Conservation (phyloP, 2,329 filamentous ascomycete genomes). For the Claviceps sp. region DNA sequence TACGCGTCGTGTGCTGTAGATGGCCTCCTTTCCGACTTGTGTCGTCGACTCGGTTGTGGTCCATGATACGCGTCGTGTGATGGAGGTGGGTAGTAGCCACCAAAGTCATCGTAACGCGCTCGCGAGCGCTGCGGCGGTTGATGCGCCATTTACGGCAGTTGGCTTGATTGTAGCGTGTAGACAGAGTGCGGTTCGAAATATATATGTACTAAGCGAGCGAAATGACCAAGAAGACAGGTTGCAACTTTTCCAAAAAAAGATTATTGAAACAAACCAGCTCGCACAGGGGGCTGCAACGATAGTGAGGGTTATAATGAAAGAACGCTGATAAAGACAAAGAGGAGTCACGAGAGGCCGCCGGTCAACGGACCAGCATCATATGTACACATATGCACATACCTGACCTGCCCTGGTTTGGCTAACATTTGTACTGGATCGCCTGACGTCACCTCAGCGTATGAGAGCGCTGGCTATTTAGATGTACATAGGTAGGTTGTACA, state of each 20-base stretch:
- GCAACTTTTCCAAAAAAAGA: neutral
- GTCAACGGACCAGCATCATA: no score
- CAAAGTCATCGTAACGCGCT: conserved; percentile 13
- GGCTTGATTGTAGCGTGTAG: neutral
- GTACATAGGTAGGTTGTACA: no score
- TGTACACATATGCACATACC: no score
- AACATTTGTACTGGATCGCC: no score
- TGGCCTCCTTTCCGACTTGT: conserved; percentile 12
- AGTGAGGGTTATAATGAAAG: no score
- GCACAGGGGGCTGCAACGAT: no score
- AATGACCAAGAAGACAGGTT: neutral
- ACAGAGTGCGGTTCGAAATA: neutral
- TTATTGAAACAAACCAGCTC: no score
- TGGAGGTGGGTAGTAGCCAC: conserved; percentile 11
- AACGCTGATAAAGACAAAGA: no score
- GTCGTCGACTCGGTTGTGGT: conserved; percentile 10
- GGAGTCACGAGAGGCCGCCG: no score
- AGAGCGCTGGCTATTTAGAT: no score
- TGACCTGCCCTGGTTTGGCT: no score
- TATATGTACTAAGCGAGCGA: neutral
- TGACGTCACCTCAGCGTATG: no score
- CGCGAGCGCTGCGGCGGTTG: conserved; percentile 13
- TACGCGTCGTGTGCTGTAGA: neutral
- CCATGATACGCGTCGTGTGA: neutral
- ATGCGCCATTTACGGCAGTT: conserved; percentile 4